Evolutionary conservation across 2,329 filamentous ascomycete species (phyloP), one percentile per base, ranked within the genome.

Genomic region (Drechmeria coniospora): DNA sequence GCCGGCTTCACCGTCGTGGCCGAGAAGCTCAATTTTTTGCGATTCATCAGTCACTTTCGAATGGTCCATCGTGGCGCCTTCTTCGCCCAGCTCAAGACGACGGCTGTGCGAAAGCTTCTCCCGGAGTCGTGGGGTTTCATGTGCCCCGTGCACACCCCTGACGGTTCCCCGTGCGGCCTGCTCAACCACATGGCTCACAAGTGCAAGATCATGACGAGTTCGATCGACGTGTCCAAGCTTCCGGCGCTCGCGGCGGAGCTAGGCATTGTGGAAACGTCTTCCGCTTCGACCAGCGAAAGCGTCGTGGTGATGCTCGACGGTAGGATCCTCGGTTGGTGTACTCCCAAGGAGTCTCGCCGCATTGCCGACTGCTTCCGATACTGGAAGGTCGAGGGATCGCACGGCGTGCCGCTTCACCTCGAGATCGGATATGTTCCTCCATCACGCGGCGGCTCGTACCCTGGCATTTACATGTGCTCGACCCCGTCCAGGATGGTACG

Each of bases 61-160:
- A 94, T 94, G 84, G 83, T 98, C 32, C 90, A 98, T 60, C 75
- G 90, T 74, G 90, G 90, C 63, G 90, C 83, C 49, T 98, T 98
- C 68, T 98, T 98, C 52, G 90, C 90, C 4, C 82, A 95, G 50
- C 59, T 98, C 38, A 95, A 94, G 58, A 98, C 90, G 0, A 98
- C 90, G 1, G 90, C 90, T 0, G 90, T 98, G 27, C 74, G 90
- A 59, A 98, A 95, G 54, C 62, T 98, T 41, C 59, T 95, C 13
- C 90, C 90, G 2, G 90, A 98, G 50, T 93, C 84, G 41, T 98
- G 90, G 90, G 90, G 90, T 6, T 98, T 94, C 58, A 63, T 98
- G 40, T 98, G 90, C 47, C 90, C 90, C 12, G 87, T 95, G 2
- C 90, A 98, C 53, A 98, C 90, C 4, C 90, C 90, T 36, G 90